Evolutionary conservation across 2,329 filamentous ascomycete genomes (phyloP).

Genomic region (Domatiomyces catenatus): DNA sequence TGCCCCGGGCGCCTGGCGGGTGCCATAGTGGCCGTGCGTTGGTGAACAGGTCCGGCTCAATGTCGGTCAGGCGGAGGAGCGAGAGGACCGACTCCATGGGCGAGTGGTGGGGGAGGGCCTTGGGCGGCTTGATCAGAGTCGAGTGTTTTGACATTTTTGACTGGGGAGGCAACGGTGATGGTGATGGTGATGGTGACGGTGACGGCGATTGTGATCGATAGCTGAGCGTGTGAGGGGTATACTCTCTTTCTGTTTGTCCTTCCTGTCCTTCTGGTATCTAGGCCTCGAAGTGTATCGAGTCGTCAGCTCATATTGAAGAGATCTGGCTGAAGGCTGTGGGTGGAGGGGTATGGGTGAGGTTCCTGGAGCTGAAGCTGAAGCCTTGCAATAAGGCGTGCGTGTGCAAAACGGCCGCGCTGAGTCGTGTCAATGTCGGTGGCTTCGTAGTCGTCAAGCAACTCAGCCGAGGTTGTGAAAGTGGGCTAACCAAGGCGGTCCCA

Average conservation of each 20-base stretch:
- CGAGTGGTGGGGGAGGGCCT: slow-evolving; percentile 55
- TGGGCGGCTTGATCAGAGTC: slow-evolving; percentile 62
- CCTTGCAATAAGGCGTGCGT: too few relatives aligned
- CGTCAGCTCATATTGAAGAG: neutral
- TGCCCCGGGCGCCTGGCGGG: slow-evolving; percentile 75
- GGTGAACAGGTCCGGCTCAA: slow-evolving; percentile 60
- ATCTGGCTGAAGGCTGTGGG: neutral
- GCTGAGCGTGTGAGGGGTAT: neutral
- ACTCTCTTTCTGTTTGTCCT: neutral
- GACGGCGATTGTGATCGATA: neutral
- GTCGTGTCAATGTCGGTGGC: too few relatives aligned
- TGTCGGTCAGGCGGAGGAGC: slow-evolving; percentile 59
- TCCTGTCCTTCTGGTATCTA: neutral
- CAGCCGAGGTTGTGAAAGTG: neutral
- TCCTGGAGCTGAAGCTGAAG: too few relatives aligned
- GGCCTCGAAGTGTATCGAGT: neutral
- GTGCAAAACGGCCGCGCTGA: too few relatives aligned
- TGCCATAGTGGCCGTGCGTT: slow-evolving; percentile 88
- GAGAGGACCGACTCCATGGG: slow-evolving; percentile 82
- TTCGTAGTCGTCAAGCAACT: neutral
- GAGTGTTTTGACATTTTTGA: slow-evolving; percentile 10
- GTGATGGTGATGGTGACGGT: neutral
- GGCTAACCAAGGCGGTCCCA: too few relatives aligned
- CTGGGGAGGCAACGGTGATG: neutral
- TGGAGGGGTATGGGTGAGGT: neutral